A percentile compares a stretch with the other conserved stretches of the same genome.
Conservation (phyloP, 495 filamentous ascomycete genomes). For the Aspergillus mulundensis region DNA sequence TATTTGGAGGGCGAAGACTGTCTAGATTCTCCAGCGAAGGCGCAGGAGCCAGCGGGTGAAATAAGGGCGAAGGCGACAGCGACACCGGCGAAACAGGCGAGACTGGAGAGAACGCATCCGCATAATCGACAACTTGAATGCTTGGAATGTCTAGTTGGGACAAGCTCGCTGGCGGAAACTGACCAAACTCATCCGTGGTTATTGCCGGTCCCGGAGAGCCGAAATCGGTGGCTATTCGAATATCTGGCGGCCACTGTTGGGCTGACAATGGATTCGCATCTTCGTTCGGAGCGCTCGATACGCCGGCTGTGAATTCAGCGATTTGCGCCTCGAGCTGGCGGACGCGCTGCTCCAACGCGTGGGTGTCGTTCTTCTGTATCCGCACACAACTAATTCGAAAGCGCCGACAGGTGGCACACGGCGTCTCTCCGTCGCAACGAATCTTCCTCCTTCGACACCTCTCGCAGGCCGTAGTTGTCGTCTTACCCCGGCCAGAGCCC, state of each 20-base stretch:
- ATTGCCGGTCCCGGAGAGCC: neutral
- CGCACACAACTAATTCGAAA: constrained; percentile 17
- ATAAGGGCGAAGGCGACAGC: neutral
- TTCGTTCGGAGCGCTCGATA: neutral
- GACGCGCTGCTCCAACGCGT: constrained; percentile 15
- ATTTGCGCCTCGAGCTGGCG: constrained; percentile 17
- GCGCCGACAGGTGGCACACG: constrained; percentile 17
- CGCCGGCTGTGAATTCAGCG: constrained; percentile 6
- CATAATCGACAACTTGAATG: constrained; percentile 15
- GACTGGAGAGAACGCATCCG: neutral
- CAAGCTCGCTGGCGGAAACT: neutral
- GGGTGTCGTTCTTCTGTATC: constrained; percentile 12
- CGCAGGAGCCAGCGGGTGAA: neutral
- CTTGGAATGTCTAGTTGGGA: constrained; percentile 12
- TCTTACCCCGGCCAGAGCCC: constrained; percentile 5
- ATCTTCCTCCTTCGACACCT: constrained; percentile 20
- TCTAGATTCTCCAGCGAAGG: neutral
- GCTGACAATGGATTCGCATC: neutral
- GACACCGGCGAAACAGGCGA: constrained; percentile 6
- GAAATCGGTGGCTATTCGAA: constrained; percentile 5
- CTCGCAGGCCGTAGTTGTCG: constrained; percentile 15
- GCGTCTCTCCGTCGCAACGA: constrained; percentile 20
- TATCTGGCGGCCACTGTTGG: neutral
- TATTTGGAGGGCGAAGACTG: neutral
- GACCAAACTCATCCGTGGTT: neutral